phyloP scores from a whole-genome alignment of 1,284 basidiomycete genomes.

The Vanrija sp. region DNA sequence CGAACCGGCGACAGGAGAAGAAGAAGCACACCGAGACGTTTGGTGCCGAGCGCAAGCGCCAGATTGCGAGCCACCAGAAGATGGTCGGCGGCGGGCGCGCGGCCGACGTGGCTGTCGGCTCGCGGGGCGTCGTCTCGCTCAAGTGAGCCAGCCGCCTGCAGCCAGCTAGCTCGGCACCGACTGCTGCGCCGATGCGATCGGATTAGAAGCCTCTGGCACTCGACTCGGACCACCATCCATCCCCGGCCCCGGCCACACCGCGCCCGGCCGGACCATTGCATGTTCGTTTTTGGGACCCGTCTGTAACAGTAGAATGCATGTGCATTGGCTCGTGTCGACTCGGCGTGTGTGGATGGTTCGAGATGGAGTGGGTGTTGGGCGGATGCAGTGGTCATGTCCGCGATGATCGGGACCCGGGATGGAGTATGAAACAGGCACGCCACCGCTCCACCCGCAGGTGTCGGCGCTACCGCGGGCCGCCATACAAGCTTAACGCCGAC shows the following conservation, averaged over 20 bases:
- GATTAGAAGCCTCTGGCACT: no score
- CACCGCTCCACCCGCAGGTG: no score
- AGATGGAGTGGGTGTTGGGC: no score
- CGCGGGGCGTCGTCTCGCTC: neutral
- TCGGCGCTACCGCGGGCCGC: no score
- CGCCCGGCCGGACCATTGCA: neutral
- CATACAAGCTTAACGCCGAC: no score
- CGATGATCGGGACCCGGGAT: no score
- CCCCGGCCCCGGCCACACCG: neutral
- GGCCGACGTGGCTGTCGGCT: conserved; percentile 39
- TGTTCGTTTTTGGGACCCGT: neutral
- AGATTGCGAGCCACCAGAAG: conserved; percentile 55
- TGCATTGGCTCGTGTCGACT: no score
- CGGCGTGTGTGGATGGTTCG: no score
- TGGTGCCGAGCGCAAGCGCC: conserved; percentile 66
- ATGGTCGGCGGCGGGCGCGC: conserved; percentile 45
- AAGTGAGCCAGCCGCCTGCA: conserved; percentile 13
- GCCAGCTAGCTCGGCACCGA: conserved; percentile 28
- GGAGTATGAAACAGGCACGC: no score
- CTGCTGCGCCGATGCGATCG: no score
- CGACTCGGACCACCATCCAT: neutral
- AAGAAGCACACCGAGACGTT: conserved; percentile 74
- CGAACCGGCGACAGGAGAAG: conserved; percentile 71
- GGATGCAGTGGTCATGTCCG: no score
- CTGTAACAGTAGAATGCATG: neutral